These are phyloP conservation scores for Chaetomium sp. DNA, from an alignment of 2,329 filamentous ascomycete genomes.

Conservation along the genomic window DNA sequence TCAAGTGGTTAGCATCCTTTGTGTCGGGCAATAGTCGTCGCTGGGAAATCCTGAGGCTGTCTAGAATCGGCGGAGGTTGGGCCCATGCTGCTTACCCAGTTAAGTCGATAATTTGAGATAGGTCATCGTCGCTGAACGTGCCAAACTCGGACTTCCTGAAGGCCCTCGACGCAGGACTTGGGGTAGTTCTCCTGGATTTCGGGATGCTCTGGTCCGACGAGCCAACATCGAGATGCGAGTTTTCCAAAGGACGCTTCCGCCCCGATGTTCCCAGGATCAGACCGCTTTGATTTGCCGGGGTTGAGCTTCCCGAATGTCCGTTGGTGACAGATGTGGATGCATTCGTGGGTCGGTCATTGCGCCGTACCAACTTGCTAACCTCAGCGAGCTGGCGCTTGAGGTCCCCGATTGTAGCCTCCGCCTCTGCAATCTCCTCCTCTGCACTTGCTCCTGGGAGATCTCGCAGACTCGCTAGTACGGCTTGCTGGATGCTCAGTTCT, in stretches of 20 bases:
- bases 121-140: slow-evolving; percentile 3
- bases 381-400: slow-evolving; percentile 29
- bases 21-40: background rate
- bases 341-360: background rate
- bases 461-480: slow-evolving; percentile 38
- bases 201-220: slow-evolving; percentile 3
- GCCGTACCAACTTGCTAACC: background rate
- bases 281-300: background rate
- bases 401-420: slow-evolving; percentile 10
- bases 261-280: slow-evolving; percentile 3
- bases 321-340: slow-evolving; percentile 7
- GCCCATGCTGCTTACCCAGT: slow-evolving; percentile 21
- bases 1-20: background rate
- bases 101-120: slow-evolving; percentile 24
- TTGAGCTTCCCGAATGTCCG: slow-evolving; percentile 5
- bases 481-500: slow-evolving; percentile 38
- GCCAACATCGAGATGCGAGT: slow-evolving; percentile 19
- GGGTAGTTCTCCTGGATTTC: slow-evolving; percentile 32
- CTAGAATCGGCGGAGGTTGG: background rate
- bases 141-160: background rate
- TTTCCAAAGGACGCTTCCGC: slow-evolving; percentile 26
- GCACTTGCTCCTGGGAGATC: slow-evolving; percentile 23
- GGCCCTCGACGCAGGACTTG: slow-evolving; percentile 6
- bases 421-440: slow-evolving; percentile 26
- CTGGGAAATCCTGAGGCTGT: background rate